Conservation (phyloP, 768 basidiomycete genomes). For the Hericium coralloides region DNA sequence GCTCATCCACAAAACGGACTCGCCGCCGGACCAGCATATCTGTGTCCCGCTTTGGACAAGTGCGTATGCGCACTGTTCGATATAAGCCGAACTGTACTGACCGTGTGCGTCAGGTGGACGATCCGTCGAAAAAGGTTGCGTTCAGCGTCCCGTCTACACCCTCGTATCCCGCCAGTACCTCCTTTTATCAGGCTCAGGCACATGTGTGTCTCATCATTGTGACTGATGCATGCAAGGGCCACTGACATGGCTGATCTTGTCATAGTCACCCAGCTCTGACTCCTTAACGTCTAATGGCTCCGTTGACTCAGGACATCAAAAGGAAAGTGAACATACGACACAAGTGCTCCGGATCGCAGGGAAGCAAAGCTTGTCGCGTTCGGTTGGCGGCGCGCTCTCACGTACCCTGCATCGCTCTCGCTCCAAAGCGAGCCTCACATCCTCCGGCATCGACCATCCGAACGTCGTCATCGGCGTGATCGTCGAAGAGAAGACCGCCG, state of each 20-base stretch:
- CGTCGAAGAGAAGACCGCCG: slow-evolving; percentile 9
- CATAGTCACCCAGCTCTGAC: slow-evolving; percentile 17
- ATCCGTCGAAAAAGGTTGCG: slow-evolving; percentile 1
- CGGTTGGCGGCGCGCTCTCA: slow-evolving; percentile 10
- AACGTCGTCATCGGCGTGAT: slow-evolving; percentile 13
- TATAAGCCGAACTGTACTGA: not conserved
- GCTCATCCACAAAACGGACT: slow-evolving; percentile 15
- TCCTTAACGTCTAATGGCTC: slow-evolving; percentile 18
- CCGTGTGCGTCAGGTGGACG: slow-evolving; percentile 4
- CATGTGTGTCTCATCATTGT: slow-evolving; percentile 3
- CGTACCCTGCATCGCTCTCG: slow-evolving; percentile 11
- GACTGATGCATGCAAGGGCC: not conserved
- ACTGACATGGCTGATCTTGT: slow-evolving; percentile 1
- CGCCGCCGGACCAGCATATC: slow-evolving; percentile 43
- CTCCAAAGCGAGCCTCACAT: slow-evolving; percentile 1
- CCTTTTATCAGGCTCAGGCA: slow-evolving; percentile 22
- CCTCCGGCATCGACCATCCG: not conserved
- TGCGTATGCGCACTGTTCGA: slow-evolving; percentile 17
- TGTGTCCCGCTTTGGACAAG: slow-evolving; percentile 54
- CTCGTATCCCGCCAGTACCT: slow-evolving; percentile 14
- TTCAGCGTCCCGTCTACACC: slow-evolving; percentile 12
- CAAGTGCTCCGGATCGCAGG: slow-evolving; percentile 15
- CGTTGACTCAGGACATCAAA: not conserved
- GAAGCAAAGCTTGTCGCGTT: slow-evolving; percentile 8
- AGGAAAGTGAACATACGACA: slow-evolving; percentile 11